Base-by-base conservation (phyloP, 2,329 filamentous ascomycete genomes). In the Aspergillus eucalypticola region DNA sequence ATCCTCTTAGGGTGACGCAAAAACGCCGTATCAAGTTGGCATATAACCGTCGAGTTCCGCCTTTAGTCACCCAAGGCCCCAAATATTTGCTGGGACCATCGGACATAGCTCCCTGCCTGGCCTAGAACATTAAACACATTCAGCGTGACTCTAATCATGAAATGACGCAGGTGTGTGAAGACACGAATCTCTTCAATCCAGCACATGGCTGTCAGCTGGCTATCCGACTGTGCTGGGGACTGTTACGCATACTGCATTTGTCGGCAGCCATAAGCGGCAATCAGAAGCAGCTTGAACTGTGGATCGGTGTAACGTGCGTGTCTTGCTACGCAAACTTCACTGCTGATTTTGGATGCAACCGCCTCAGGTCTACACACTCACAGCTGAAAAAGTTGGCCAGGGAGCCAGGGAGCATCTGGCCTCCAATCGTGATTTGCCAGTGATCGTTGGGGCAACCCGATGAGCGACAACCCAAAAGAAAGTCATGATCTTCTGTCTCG, bases 401-500 rank as follows among this genome's bases (percentile, higher is more conserved):
- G 80, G 79, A 0, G 89, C 89, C 0, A 86, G 93, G 69, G 88
- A 91, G 78, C 80, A 80, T 44, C 71, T 66, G 35, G 86, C 86
- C 0, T 82, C 82, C 3, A 80, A 81, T 64, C 84, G 84, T 7
- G 87, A 69, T 29, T 69, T 73, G 56, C 86, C 91, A 2, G 90
- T 90, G 62, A 80, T 95, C 3, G 89, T 90, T 2, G 90, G 95
- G 10, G 91, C 91, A 1, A 91, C 94, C 72, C 82, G 90, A 13
- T 79, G 94, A 88, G 25, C 88, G 0, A 94, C 89, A 11, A 87
- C 93, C 19, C 90, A 90, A 73, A 89, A 92, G 66, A 89, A 90
- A 1, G 88, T 94, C 72, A 79, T 88, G n/a, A 93, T 93, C 44
- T 91, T 90, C 67, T 90, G 94, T 0, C 85, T 95, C 51, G 89